These are phyloP conservation scores for Aspergillus nidulans DNA, from an alignment of 495 filamentous ascomycete species.

Conservation along the genomic window DNA sequence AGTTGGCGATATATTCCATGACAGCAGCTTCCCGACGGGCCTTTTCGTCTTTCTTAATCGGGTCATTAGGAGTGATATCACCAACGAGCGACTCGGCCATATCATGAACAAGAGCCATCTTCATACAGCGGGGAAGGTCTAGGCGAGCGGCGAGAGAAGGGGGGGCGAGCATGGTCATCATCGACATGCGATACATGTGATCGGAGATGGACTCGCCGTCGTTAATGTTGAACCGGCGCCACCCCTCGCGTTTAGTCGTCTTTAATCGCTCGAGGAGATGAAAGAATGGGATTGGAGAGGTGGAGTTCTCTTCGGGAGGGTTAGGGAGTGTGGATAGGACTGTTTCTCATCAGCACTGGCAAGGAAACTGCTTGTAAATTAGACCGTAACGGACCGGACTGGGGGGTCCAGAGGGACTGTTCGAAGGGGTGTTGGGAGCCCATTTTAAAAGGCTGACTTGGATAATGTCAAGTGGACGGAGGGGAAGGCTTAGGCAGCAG, in stretches of 20 bases:
- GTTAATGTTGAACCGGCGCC: conserved; percentile 79
- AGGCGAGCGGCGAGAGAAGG: conserved; percentile 61
- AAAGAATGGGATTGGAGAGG: conserved; percentile 83
- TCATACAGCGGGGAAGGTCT: conserved; percentile 78
- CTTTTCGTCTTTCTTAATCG: conserved; percentile 67
- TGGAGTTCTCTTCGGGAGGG: conserved; percentile 53
- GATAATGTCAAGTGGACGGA: conserved; percentile 4
- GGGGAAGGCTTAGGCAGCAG: not conserved
- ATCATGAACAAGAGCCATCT: conserved; percentile 93
- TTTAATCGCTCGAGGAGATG: conserved; percentile 90
- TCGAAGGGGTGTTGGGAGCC: conserved; percentile 27
- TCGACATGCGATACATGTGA: conserved; percentile 99
- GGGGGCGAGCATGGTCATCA: conserved; percentile 93
- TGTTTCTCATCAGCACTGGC: conserved; percentile 13
- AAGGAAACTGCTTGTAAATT: not conserved
- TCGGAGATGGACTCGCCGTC: conserved; percentile 82
- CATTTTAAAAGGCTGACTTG: conserved; percentile 20
- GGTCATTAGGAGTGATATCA: conserved; percentile 89
- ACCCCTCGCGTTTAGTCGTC: conserved; percentile 92
- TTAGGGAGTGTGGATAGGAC: conserved; percentile 46
- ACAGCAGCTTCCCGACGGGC: conserved; percentile 75
- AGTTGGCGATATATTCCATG: conserved; percentile 79
- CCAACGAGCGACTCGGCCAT: conserved; percentile 95
- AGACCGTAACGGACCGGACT: conserved; percentile 19
- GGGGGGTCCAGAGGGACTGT: conserved; percentile 24